These are phyloP conservation scores for Ogataea hybrid DNA, from an alignment of 1,139 yeast genomes.

Conservation along the genomic window DNA sequence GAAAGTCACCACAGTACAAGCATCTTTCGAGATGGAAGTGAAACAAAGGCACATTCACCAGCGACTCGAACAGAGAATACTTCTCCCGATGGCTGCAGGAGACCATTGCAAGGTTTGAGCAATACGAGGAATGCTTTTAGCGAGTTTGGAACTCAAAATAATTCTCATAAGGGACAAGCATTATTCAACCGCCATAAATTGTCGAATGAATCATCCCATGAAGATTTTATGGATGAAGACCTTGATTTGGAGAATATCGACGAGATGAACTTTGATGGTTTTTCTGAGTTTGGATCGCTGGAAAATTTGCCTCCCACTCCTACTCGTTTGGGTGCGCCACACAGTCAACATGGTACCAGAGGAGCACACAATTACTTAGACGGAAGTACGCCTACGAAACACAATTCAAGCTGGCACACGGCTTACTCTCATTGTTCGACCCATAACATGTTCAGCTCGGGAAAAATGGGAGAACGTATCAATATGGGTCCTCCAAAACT, in stretches of 20 bases:
- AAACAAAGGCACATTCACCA: not conserved
- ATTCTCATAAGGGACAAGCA: no score
- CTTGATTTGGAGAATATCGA: conserved; percentile 27
- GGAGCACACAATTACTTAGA: not conserved
- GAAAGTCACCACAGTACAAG: conserved; percentile 26
- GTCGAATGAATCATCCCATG: not conserved
- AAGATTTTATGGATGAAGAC: conserved; percentile 27
- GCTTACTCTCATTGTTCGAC: not conserved
- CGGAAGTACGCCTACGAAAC: conserved; percentile 23
- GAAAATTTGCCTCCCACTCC: conserved; percentile 33
- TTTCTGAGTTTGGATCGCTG: conserved; percentile 19
- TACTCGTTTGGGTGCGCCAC: conserved; percentile 22
- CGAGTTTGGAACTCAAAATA: no score
- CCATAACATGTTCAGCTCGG: not conserved
- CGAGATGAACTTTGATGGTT: conserved; percentile 26
- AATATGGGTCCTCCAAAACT: conserved; percentile 4
- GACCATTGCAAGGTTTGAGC: not conserved
- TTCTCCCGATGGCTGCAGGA: no score
- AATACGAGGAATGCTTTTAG: not conserved
- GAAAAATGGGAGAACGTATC: not conserved
- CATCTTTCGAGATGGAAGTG: conserved; percentile 25
- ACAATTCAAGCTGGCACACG: conserved; percentile 11
- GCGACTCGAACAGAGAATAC: not conserved
- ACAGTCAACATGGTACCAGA: not conserved
- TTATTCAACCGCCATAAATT: no score